Percentiles rank a stretch among this genome's conserved stretches.
phyloP scores from a whole-genome alignment of 441 rosid genomes.

The Euphorbia celastroides region DNA sequence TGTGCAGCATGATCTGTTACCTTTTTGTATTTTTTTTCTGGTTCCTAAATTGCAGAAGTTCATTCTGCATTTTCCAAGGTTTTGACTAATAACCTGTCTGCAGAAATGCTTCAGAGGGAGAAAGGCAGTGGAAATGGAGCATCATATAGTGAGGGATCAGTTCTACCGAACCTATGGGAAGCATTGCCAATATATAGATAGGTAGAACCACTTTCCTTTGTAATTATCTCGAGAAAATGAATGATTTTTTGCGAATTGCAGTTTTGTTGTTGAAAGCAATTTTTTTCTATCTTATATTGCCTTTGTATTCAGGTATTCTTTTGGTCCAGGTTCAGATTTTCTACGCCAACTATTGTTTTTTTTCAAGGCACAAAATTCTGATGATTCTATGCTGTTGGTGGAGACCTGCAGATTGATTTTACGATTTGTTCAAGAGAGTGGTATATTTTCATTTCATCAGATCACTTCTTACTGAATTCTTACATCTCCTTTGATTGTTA shows the following conservation, averaged over 20 bases:
- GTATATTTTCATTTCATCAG: slow-evolving; percentile 31
- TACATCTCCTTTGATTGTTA: not conserved
- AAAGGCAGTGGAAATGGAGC: slow-evolving; percentile 63
- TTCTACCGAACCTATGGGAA: slow-evolving; percentile 61
- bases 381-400: slow-evolving; percentile 59
- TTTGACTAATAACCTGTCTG: slow-evolving; percentile 34
- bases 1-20: not conserved
- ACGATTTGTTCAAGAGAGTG: slow-evolving; percentile 44
- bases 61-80: slow-evolving; percentile 22
- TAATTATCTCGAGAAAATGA: not conserved
- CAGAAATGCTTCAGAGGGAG: slow-evolving; percentile 99
- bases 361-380: slow-evolving; percentile 52
- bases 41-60: not conserved
- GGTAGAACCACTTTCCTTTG: slow-evolving; percentile 34
- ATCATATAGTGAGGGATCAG: slow-evolving; percentile 49
- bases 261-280: slow-evolving; percentile 7
- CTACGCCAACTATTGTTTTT: slow-evolving; percentile 72
- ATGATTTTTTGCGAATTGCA: not conserved
- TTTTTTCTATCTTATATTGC: slow-evolving; percentile 7
- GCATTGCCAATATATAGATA: slow-evolving; percentile 59
- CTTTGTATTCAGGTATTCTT: slow-evolving; percentile 61
- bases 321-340: slow-evolving; percentile 82
- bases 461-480: not conserved
- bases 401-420: slow-evolving; percentile 62
- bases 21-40: not conserved